Evolutionary conservation across 2,329 filamentous ascomycete genomes (phyloP), one percentile per base, ranked within the genome.

Genomic region (Xylaria sp.): DNA sequence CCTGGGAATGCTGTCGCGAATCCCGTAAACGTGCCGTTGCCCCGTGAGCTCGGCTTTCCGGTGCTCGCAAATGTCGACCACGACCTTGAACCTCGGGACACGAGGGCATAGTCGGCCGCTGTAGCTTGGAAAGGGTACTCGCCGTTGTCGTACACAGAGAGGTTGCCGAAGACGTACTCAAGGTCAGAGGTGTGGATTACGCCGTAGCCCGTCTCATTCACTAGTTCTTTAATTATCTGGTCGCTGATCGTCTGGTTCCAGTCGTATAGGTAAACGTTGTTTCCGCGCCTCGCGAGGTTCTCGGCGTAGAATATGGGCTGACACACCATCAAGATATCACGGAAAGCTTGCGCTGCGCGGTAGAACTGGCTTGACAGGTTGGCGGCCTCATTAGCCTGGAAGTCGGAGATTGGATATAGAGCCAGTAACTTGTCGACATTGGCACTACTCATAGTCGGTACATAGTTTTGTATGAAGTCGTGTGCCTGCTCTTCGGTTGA

Each of bases 171-270:
- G 3, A 85, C 75, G 73, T 86, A 87, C 5, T 83, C 81, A 29
- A 87, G 82, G 58, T 87, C 85, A 0, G 83, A 82, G 0, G 83
- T 85, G 72, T 88, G 85, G 5, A 85, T 77, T 0, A 81, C 76
- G 31, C 85, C 85, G 5, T 83, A 71, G 0, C 82, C 82, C 0
- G 78, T 75, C 2, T 75, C 68, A 10, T 78, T 77, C 25, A 70
- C 70, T 2, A 76, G 58, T 10, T 75, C 74, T 5, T 61, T 61
- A n/a, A 86, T 72, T 33, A 83, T 78, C 0, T 80, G 77, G 2
- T 80, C 81, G 1, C 86, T 75, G n/a, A 87, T 78, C 0, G 85
- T 87, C 70, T 86, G 84, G 73, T 87, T 87, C 76, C 82, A 84
- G 66, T 82, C 76, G 73, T 83, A 86, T 1, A 86, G 74, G 71